phyloP scores from a whole-genome alignment of 2,329 filamentous ascomycete species.

The Akanthomyces dipterigenus region DNA sequence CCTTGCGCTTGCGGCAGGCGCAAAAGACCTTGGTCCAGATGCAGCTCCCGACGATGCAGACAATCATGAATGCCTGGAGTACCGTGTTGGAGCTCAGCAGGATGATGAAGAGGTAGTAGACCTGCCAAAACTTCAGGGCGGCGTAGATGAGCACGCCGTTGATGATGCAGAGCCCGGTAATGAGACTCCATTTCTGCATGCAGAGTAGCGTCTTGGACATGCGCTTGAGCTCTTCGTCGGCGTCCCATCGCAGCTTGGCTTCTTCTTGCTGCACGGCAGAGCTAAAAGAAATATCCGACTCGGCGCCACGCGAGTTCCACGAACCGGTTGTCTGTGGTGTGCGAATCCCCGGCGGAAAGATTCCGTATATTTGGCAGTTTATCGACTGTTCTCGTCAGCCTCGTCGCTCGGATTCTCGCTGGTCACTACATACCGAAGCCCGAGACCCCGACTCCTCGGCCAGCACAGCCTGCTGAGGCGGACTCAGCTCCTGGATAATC shows the following conservation, averaged over 20 bases:
- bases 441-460: conserved; percentile 17
- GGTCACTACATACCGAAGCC: conserved; percentile 22
- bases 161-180: conserved; percentile 27
- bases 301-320: conserved; percentile 26
- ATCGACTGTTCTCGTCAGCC: conserved; percentile 23
- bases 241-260: conserved; percentile 33
- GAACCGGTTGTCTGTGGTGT: conserved; percentile 26
- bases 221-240: conserved; percentile 31
- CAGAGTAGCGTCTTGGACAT: conserved; percentile 31
- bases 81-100: conserved; percentile 40
- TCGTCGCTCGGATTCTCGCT: not conserved
- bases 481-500: conserved; percentile 9
- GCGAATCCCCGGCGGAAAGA: conserved; percentile 24
- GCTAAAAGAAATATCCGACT: conserved; percentile 29
- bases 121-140: conserved; percentile 30
- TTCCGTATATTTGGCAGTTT: conserved; percentile 25
- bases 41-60: conserved; percentile 28
- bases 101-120: conserved; percentile 37
- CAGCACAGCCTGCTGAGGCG: conserved; percentile 12
- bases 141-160: conserved; percentile 32
- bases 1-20: conserved; percentile 24
- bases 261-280: conserved; percentile 32
- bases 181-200: conserved; percentile 33
- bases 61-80: conserved; percentile 35
- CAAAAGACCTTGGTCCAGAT: conserved; percentile 25